Conservation (phyloP, 2,329 filamentous ascomycete genomes). For the Curvularia lunata region DNA sequence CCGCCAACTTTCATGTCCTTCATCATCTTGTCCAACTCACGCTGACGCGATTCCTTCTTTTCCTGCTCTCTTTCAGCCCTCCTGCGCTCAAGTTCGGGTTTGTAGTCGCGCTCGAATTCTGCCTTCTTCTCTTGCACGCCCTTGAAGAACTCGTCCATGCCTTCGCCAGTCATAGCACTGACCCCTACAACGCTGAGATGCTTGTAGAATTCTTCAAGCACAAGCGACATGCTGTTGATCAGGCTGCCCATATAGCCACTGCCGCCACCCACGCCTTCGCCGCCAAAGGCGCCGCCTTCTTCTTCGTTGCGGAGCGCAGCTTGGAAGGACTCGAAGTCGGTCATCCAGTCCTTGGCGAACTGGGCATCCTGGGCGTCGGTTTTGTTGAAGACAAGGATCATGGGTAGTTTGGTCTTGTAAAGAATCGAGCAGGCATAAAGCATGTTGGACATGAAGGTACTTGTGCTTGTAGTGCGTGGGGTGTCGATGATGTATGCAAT, state of each 20-base stretch:
- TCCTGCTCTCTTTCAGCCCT: constrained; percentile 75
- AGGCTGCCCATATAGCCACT: constrained; percentile 96
- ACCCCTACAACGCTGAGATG: constrained; percentile 93
- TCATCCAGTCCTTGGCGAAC: constrained; percentile 99
- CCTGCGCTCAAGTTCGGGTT: constrained; percentile 84
- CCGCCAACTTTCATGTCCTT: constrained; percentile 76
- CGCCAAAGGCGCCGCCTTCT: constrained; percentile 75
- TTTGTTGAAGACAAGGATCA: constrained; percentile 99
- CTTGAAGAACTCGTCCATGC: constrained; percentile 90
- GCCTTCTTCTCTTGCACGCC: constrained; percentile 85
- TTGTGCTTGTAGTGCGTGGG: constrained; percentile 87
- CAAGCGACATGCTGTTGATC: constrained; percentile 96
- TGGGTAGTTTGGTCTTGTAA: constrained; percentile 97
- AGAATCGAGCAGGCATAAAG: constrained; percentile 97
- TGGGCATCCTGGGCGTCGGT: constrained; percentile 90
- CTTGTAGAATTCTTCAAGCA: constrained; percentile 97
- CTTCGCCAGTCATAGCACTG: constrained; percentile 88
- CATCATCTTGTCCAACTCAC: constrained; percentile 92
- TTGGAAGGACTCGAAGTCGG: constrained; percentile 96
- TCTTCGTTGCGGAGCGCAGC: constrained; percentile 82
- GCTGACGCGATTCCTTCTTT: constrained; percentile 74
- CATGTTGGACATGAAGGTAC: constrained; percentile 99
- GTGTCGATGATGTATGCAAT: constrained; percentile 98
- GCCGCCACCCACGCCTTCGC: constrained; percentile 71
- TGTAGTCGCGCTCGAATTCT: constrained; percentile 90